Evolutionary conservation across 2,329 filamentous ascomycete species (phyloP), one percentile per base, ranked within the genome.

Genomic region (Fonsecaea pedrosoi): DNA sequence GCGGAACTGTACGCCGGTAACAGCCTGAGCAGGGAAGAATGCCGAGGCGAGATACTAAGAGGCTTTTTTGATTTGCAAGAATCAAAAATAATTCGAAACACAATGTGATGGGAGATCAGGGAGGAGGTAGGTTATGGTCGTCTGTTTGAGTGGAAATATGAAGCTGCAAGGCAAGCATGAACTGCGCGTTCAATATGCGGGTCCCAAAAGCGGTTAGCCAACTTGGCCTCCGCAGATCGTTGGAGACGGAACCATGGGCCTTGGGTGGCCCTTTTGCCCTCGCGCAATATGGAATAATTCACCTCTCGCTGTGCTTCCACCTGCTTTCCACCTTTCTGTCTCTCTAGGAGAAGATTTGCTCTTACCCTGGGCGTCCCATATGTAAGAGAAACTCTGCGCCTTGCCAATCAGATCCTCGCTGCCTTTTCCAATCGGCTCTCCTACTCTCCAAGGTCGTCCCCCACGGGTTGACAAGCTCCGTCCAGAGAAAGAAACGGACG

Each of bases 141-240:
- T 50, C 18, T 25, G 7, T 50, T 10, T 50, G 10, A 12, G 45
- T 12, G 45, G 25, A 50, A 50, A 50, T 50, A 21, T 50, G n/a
- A 50, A 50, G 45, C 45, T 50, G 45, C 45, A 50, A 50, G 45
- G 45, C 45, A 50, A 50, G 45, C 45, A 25, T 10, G 18, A 50
- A 50, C 45, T 50, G 45, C 45, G 45, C 45, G 45, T 50, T 50
- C 45, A 50, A 50, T 25, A 50, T 50, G 18, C 18, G 12, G 45
- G 25, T 50, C 45, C 45, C 6, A 25, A 50, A 50, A 50, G 45
- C 18, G 45, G 45, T 25, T 50, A 50, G 45, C 45, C 45, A 5
- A 9, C 25, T 50, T 8, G 8, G 45, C 45, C 45, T 50, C 45
- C 45, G 45, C 45, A 50, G 12, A 50, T 50, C 45, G 45, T 50